Conservation (phyloP, 2,329 filamentous ascomycete species). For the Rutstroemia sp. region DNA sequence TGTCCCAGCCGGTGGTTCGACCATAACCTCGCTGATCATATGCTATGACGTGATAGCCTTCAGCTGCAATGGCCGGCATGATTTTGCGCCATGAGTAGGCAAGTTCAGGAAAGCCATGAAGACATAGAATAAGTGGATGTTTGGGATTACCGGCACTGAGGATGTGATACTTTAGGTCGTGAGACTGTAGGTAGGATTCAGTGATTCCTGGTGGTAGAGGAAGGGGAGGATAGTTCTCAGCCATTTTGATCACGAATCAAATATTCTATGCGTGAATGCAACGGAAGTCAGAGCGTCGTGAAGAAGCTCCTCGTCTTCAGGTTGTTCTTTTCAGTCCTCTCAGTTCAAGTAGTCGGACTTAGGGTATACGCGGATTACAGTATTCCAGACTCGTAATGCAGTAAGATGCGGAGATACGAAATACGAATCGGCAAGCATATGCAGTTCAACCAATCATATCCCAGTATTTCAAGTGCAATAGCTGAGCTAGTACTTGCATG, state of each 20-base stretch:
- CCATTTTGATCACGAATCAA: background rate
- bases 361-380: too few relatives aligned
- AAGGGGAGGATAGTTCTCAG: background rate
- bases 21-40: constrained; percentile 64
- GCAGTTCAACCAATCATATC: too few relatives aligned
- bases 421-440: too few relatives aligned
- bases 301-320: too few relatives aligned
- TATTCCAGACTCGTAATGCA: too few relatives aligned
- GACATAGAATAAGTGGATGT: constrained; percentile 51
- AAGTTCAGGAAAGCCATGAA: constrained; percentile 62
- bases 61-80: constrained; percentile 47
- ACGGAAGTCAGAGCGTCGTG: too few relatives aligned
- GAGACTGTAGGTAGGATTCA: background rate
- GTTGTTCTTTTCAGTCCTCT: too few relatives aligned
- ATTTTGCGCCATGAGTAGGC: constrained; percentile 64
- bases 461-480: too few relatives aligned
- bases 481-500: too few relatives aligned
- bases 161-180: constrained; percentile 41
- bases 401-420: too few relatives aligned
- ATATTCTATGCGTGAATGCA: too few relatives aligned
- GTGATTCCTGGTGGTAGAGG: background rate
- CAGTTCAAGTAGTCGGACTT: too few relatives aligned
- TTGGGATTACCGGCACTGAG: constrained; percentile 43
- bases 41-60: constrained; percentile 59
- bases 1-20: constrained; percentile 55